Evolutionary conservation across 129 eudicot species (phyloP), one percentile per base, ranked within the genome.

Genomic region (Silybum marianum): DNA sequence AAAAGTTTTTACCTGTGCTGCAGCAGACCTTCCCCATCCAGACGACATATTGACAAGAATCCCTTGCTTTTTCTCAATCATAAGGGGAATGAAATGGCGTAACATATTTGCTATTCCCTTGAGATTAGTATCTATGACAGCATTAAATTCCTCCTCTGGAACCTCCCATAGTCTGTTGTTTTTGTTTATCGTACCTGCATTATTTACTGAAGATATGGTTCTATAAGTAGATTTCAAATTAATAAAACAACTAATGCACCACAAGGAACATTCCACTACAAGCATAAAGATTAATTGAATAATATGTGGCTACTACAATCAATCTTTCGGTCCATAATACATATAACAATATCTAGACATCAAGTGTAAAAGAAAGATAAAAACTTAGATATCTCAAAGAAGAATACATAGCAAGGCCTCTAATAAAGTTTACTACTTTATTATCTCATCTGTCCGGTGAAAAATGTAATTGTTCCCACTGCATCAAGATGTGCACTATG

Each of bases 11-110:
- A 95, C 99, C 97, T 92, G 99, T 80, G 99, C 97, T 62, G 97
- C 99, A 76, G 90, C 97, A 44, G 97, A 92, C 74, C 99, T 85
- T 80, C 99, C 99, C 99, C 99, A 92, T 39, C 97, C 97, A 87
- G 99, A 95, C 32, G 99, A 95, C 91, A 92, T 92, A 83, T 95
- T 95, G 75, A 95, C 97, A 81, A 95, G 72, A 74, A 95, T 79
- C 71, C 99, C 99, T 76, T 90, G 93, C 82, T 95, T 95, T 78
- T 80, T 87, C 90, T 92, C 97, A 73, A 85, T 80, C 99, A 95
- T 90, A 28, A 89, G 90, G 67, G 99, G 99, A 82, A 95, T 89
- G 79, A 95, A 95, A 86, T 95, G 93, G 30, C 99, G 97, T 79
- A 95, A 69, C 75, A 95, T 82, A 84, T 95, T 95, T 75, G 97